Conservation (phyloP, 1,139 yeast species). For the Blastobotrys buckinghamii region DNA sequence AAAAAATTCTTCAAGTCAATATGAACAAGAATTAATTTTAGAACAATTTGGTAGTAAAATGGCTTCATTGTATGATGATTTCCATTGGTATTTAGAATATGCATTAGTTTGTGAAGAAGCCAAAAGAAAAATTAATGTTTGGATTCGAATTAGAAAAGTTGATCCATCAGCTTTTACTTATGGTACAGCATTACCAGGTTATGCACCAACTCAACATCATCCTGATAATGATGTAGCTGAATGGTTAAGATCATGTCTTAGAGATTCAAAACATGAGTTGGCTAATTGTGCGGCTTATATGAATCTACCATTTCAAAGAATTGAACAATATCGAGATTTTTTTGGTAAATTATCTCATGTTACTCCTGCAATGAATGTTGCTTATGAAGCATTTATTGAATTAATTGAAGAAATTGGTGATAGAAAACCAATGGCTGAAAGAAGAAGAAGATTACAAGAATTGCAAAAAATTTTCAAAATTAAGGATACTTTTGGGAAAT, state of each 20-base stretch:
- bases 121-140: slow-evolving; percentile 13
- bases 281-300: slow-evolving; percentile 21
- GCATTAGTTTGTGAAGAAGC: slow-evolving; percentile 15
- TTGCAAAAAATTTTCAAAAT: slow-evolving; percentile 19
- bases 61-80: slow-evolving; percentile 14
- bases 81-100: slow-evolving; percentile 16
- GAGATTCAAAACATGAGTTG: slow-evolving; percentile 18
- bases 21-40: slow-evolving; percentile 13
- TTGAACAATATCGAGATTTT: slow-evolving; percentile 16
- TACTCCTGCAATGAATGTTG: slow-evolving; percentile 16
- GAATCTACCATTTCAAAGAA: slow-evolving; percentile 21
- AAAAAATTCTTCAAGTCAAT: slow-evolving; percentile 1
- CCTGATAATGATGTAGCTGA: slow-evolving; percentile 25
- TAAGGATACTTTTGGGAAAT: slow-evolving; percentile 18
- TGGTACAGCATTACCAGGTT: slow-evolving; percentile 16
- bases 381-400: slow-evolving; percentile 13
- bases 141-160: slow-evolving; percentile 15
- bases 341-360: slow-evolving; percentile 15
- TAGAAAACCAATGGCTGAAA: slow-evolving; percentile 19
- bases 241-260: slow-evolving; percentile 22
- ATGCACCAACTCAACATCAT: slow-evolving; percentile 19
- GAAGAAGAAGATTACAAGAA: slow-evolving; percentile 18
- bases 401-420: slow-evolving; percentile 19
- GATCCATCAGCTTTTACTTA: slow-evolving; percentile 14
- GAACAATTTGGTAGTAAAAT: slow-evolving; percentile 16